phyloP scores from a whole-genome alignment of 2,329 filamentous ascomycete species.

The Ceratocystis lukuohia region DNA sequence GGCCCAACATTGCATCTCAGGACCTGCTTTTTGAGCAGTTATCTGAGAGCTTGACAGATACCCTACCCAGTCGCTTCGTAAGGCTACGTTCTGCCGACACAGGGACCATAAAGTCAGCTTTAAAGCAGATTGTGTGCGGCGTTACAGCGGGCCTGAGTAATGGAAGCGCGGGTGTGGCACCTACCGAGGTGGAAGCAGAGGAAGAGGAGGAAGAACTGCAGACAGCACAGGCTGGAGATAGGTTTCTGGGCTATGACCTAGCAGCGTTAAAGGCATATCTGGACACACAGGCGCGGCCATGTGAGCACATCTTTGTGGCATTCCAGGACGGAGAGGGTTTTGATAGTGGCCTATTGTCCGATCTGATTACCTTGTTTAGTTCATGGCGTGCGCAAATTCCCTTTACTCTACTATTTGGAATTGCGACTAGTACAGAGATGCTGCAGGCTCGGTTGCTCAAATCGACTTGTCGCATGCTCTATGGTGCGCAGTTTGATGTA shows the following conservation, averaged over 20 bases:
- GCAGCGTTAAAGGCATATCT: conserved; percentile 53
- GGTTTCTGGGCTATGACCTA: conserved; percentile 65
- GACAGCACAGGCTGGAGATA: conserved; percentile 25
- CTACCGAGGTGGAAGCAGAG: conserved; percentile 31
- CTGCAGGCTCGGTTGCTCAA: conserved; percentile 62
- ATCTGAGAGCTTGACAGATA: conserved; percentile 38
- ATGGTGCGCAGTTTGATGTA: conserved; percentile 64
- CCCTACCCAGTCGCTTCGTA: conserved; percentile 44
- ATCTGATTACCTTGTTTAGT: conserved; percentile 52
- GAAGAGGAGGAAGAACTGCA: conserved; percentile 24
- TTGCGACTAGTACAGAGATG: conserved; percentile 69
- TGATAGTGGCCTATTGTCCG: conserved; percentile 56
- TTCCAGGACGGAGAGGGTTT: conserved; percentile 77
- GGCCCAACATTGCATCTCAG: conserved; percentile 65
- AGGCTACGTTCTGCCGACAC: conserved; percentile 56
- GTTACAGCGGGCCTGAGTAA: conserved; percentile 32
- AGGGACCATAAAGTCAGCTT: conserved; percentile 54
- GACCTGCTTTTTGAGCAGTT: conserved; percentile 61
- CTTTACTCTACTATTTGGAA: conserved; percentile 63
- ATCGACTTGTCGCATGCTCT: conserved; percentile 50
- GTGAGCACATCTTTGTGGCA: conserved; percentile 52
- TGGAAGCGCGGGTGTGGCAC: conserved; percentile 30
- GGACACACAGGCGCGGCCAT: conserved; percentile 30
- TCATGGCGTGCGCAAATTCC: conserved; percentile 63
- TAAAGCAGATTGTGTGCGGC: conserved; percentile 62